phyloP scores from a whole-genome alignment of 1,139 yeast genomes.

The Cylindricascospora bacillispora region DNA sequence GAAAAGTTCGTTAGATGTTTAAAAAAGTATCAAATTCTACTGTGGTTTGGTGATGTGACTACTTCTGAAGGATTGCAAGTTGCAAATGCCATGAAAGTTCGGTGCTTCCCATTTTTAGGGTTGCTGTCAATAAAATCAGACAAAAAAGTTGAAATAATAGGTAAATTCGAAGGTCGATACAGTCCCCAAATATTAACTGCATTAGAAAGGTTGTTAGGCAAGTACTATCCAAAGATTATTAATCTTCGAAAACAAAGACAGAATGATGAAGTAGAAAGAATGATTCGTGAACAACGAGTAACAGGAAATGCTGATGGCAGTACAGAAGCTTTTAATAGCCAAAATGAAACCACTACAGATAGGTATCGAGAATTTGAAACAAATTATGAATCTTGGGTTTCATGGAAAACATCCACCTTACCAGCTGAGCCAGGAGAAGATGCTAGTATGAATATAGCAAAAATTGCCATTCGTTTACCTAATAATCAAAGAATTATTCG shows the following conservation, averaged over 20 bases:
- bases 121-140: slow-evolving; percentile 45
- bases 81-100: slow-evolving; percentile 60
- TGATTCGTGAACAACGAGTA: slow-evolving; percentile 49
- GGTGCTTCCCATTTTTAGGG: slow-evolving; percentile 73
- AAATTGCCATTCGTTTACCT: slow-evolving; percentile 46
- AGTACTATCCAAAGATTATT: slow-evolving; percentile 49
- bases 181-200: slow-evolving; percentile 20
- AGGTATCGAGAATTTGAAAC: slow-evolving; percentile 29
- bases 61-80: slow-evolving; percentile 71
- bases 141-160: slow-evolving; percentile 47
- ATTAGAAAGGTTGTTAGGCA: slow-evolving; percentile 33
- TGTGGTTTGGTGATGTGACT: slow-evolving; percentile 85
- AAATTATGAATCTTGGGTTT: slow-evolving; percentile 28
- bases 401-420: slow-evolving; percentile 34
- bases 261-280: slow-evolving; percentile 47
- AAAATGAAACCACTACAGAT: slow-evolving; percentile 46
- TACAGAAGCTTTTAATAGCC: too few species aligned
- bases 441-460: slow-evolving; percentile 25
- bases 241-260: slow-evolving; percentile 49
- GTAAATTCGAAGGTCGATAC: slow-evolving; percentile 52
- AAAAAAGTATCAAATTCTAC: slow-evolving; percentile 36
- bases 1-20: slow-evolving; percentile 41
- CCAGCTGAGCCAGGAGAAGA: slow-evolving; percentile 24
- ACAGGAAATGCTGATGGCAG: background rate
- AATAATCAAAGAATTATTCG: slow-evolving; percentile 39